These are phyloP conservation scores for Dothideomycetes sp. DNA, from an alignment of 2,329 filamentous ascomycete species.

Conservation along the genomic window DNA sequence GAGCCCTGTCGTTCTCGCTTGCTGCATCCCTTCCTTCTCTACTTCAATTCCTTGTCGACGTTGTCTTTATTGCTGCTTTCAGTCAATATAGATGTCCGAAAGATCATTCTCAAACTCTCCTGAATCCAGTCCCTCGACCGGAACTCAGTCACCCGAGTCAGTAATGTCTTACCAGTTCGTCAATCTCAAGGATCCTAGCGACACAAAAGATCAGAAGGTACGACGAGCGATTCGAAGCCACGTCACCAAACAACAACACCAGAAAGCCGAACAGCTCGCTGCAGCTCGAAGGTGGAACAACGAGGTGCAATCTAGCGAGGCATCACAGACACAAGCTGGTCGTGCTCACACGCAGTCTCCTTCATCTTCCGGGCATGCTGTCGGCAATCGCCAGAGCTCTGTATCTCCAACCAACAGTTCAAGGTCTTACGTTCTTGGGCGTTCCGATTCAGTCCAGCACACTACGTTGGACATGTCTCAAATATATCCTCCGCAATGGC, in stretches of 20 bases:
- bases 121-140: no score
- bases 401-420: conserved; percentile 2
- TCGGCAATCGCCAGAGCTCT: background rate
- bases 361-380: conserved; percentile 7
- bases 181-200: conserved; percentile 21
- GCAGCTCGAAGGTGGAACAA: conserved; percentile 17
- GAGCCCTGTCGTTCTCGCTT: no score
- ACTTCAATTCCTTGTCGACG: no score
- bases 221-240: conserved; percentile 28
- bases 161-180: conserved; percentile 8
- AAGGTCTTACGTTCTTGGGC: background rate
- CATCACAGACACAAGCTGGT: background rate
- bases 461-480: conserved; percentile 17
- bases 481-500: conserved; percentile 31
- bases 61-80: no score
- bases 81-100: conserved; percentile 3
- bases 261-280: conserved; percentile 20
- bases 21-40: no score
- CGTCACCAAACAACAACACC: conserved; percentile 26
- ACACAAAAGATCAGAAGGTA: conserved; percentile 24
- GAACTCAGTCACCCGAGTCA: no score
- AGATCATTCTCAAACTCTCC: background rate
- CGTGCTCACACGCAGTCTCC: conserved; percentile 15
- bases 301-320: conserved; percentile 2
- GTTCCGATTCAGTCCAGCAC: conserved; percentile 15